A percentile compares a stretch with the other conserved stretches of the same genome.
Conservation (phyloP, 176 grass and related monocot species). For the Aegilops sharonensis region DNA sequence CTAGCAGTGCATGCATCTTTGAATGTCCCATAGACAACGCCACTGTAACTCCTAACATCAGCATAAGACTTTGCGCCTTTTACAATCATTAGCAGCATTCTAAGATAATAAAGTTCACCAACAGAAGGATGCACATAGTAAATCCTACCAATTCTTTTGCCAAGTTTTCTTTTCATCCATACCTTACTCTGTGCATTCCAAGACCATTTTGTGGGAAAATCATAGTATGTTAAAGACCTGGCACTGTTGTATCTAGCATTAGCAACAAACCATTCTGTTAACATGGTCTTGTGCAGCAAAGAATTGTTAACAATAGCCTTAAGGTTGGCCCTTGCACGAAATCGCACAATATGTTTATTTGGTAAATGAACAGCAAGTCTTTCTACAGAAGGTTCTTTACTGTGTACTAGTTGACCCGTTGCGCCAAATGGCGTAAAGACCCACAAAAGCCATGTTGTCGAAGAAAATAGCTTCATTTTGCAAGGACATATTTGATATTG, state of each 20-base stretch:
- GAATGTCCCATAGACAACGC: background rate
- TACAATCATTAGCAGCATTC: background rate
- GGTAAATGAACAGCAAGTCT: background rate
- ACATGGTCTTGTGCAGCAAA: background rate
- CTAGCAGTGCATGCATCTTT: background rate
- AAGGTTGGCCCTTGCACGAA: background rate
- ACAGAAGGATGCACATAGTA: background rate
- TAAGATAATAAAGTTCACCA: background rate
- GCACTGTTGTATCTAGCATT: background rate
- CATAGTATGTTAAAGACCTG: background rate
- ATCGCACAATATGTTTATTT: background rate
- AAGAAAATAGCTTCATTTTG: no score
- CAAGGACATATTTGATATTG: no score
- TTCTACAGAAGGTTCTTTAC: background rate
- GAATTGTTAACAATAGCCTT: background rate
- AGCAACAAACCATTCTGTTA: background rate
- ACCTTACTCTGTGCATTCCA: background rate
- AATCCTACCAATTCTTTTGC: background rate
- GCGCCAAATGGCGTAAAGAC: no score
- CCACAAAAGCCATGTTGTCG: no score
- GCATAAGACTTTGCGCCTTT: background rate
- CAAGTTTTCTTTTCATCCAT: background rate
- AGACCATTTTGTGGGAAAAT: background rate
- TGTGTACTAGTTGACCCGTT: background rate
- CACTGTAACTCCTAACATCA: background rate